A percentile compares a stretch with the other conserved stretches of the same genome.
phyloP scores from a whole-genome alignment of 2,329 filamentous ascomycete genomes.

The Claviceps africana region DNA sequence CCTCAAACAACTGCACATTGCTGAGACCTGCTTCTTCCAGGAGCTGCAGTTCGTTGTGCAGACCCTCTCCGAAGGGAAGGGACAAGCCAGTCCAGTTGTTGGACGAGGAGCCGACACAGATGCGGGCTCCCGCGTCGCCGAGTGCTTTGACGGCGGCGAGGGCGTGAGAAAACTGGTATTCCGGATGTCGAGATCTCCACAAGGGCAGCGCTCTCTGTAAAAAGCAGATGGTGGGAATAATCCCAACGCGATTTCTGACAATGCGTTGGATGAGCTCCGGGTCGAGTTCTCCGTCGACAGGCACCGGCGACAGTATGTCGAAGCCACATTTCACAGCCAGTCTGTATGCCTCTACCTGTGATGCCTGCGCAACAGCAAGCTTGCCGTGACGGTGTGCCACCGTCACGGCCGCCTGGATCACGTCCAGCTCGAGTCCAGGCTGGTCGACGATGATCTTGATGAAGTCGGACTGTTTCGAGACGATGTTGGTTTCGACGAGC shows the following conservation, averaged over 20 bases:
- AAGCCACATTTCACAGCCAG: constrained; percentile 15
- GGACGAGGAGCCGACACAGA: constrained; percentile 20
- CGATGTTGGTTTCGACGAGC: background rate
- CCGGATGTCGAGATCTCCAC: background rate
- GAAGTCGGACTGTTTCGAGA: constrained; percentile 11
- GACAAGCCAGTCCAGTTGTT: constrained; percentile 3
- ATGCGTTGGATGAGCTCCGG: constrained; percentile 6
- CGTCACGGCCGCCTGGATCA: constrained; percentile 11
- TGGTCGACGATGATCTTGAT: constrained; percentile 13
- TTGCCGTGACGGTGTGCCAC: constrained; percentile 12
- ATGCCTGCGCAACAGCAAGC: constrained; percentile 14
- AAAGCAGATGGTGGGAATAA: constrained; percentile 14
- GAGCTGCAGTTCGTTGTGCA: constrained; percentile 13
- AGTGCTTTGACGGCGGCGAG: constrained; percentile 13
- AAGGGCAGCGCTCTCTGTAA: constrained; percentile 8
- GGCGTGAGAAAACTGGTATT: constrained; percentile 11
- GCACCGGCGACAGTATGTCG: constrained; percentile 16
- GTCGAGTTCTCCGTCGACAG: constrained; percentile 14
- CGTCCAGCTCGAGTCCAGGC: constrained; percentile 11
- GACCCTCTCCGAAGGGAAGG: constrained; percentile 9
- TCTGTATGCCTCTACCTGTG: constrained; percentile 12
- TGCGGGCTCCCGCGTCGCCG: constrained; percentile 14
- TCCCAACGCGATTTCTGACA: constrained; percentile 7
- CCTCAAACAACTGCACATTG: constrained; percentile 8
- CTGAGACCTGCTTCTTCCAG: constrained; percentile 12